These are phyloP conservation scores for Osmanthus fragrans DNA, from an alignment of 257 asterid species.

Conservation along the genomic window DNA sequence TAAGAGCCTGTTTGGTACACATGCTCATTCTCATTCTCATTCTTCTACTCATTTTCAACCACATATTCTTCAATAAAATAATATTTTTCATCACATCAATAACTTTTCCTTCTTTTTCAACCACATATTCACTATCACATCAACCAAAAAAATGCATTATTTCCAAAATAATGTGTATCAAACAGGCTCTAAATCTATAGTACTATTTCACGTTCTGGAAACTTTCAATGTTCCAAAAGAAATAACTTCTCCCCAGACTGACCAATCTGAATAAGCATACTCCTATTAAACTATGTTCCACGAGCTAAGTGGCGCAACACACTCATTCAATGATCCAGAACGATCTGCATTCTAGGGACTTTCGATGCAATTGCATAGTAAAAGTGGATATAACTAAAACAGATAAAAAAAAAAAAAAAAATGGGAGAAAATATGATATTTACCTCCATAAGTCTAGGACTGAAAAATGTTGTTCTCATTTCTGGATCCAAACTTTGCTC, in stretches of 20 bases:
- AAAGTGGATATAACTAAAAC: constrained; percentile 13
- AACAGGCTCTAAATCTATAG: not conserved
- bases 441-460: constrained; percentile 99
- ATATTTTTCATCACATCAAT: too few species aligned
- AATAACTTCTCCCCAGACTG: not conserved
- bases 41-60: too few species aligned
- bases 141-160: too few species aligned
- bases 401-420: constrained; percentile 1
- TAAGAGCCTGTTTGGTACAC: too few species aligned
- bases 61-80: too few species aligned
- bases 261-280: not conserved
- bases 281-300: not conserved
- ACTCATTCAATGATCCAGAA: constrained; percentile 4
- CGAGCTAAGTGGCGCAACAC: not conserved
- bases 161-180: too few species aligned
- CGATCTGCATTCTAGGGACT: constrained; percentile 8
- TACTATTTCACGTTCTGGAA: not conserved
- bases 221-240: not conserved
- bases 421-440: constrained; percentile 19
- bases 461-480: constrained; percentile 72
- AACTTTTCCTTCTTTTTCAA: too few species aligned
- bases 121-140: too few species aligned
- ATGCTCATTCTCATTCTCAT: too few species aligned
- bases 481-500: constrained; percentile 87
- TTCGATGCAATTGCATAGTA: not conserved